phyloP scores from a whole-genome alignment of 2,329 filamentous ascomycete genomes.

The Orbilia ellipsospora region DNA sequence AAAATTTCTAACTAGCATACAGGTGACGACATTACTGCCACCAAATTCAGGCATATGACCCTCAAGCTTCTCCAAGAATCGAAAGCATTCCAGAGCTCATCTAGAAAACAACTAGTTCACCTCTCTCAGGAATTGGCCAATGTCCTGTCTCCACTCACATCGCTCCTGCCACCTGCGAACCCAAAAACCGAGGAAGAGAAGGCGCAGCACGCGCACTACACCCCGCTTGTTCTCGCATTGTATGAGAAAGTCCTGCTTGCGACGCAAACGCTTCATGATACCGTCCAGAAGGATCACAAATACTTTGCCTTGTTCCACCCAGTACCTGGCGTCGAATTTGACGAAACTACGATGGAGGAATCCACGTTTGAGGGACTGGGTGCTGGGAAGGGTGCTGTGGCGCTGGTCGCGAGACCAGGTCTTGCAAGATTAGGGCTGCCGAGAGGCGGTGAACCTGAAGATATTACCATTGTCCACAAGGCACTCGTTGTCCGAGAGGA shows the following conservation, averaged over 20 bases:
- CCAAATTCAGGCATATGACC: slow-evolving; percentile 46
- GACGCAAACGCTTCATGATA: slow-evolving; percentile 36
- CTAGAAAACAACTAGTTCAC: slow-evolving; percentile 37
- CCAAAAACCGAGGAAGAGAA: slow-evolving; percentile 53
- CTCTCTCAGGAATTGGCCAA: slow-evolving; percentile 52
- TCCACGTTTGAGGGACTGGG: slow-evolving; percentile 43
- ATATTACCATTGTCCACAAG: slow-evolving; percentile 52
- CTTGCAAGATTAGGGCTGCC: slow-evolving; percentile 43
- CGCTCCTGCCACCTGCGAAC: slow-evolving; percentile 21
- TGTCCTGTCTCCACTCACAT: slow-evolving; percentile 28
- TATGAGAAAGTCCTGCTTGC: slow-evolving; percentile 49
- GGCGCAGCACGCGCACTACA: slow-evolving; percentile 42
- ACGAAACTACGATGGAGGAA: slow-evolving; percentile 50
- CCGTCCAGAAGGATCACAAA: slow-evolving; percentile 46
- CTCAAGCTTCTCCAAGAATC: slow-evolving; percentile 49
- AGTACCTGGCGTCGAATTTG: slow-evolving; percentile 48
- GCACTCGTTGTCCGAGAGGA: slow-evolving; percentile 45
- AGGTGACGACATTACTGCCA: slow-evolving; percentile 52
- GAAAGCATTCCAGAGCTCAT: slow-evolving; percentile 33
- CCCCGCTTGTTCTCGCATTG: slow-evolving; percentile 35
- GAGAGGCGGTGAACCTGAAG: slow-evolving; percentile 40
- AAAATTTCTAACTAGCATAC: slow-evolving; percentile 10
- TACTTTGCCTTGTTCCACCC: slow-evolving; percentile 48
- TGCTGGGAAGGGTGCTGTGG: slow-evolving; percentile 42
- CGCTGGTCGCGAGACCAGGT: slow-evolving; percentile 37